Evolutionary conservation across 306 rosid genomes (phyloP).

Genomic region (Corylus heterophylla): DNA sequence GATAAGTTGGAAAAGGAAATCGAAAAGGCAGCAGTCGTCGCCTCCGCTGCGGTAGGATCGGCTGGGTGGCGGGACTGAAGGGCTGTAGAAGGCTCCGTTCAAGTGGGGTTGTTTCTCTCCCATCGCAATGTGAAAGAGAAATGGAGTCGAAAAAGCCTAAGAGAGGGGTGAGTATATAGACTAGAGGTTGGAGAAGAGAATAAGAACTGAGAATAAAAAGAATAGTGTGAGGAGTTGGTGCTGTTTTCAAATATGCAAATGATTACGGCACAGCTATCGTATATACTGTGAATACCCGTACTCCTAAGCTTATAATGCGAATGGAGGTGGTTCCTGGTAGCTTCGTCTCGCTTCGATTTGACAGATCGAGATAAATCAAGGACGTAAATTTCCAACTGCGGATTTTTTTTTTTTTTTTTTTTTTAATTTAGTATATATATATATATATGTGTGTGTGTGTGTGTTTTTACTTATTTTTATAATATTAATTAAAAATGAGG

Average conservation of each 20-base stretch:
- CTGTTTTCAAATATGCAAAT: neutral
- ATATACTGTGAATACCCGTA: neutral
- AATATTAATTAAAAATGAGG: too few species aligned
- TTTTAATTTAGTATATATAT: too few species aligned
- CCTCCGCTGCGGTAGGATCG: conserved; percentile 9
- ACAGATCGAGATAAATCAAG: neutral
- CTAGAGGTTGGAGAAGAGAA: too few species aligned
- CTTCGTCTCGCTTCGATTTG: neutral
- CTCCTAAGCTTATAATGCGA: neutral
- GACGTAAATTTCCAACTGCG: too few species aligned
- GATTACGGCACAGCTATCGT: neutral
- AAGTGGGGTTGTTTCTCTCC: conserved; percentile 30
- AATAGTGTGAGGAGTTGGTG: neutral
- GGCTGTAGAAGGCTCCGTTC: conserved; percentile 34
- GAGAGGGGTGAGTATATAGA: neutral
- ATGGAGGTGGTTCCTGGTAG: neutral
- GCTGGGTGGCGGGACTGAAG: conserved; percentile 14
- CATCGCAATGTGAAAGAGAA: conserved; percentile 7
- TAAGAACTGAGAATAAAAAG: neutral
- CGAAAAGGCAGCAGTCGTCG: conserved; percentile 43
- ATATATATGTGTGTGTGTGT: too few species aligned
- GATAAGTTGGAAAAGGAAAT: conserved; percentile 41
- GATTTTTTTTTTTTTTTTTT: too few species aligned
- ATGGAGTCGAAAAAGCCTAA: neutral
- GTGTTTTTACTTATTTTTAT: too few species aligned